phyloP scores from a whole-genome alignment of 345 rosid species.

The Camelina laxa region DNA sequence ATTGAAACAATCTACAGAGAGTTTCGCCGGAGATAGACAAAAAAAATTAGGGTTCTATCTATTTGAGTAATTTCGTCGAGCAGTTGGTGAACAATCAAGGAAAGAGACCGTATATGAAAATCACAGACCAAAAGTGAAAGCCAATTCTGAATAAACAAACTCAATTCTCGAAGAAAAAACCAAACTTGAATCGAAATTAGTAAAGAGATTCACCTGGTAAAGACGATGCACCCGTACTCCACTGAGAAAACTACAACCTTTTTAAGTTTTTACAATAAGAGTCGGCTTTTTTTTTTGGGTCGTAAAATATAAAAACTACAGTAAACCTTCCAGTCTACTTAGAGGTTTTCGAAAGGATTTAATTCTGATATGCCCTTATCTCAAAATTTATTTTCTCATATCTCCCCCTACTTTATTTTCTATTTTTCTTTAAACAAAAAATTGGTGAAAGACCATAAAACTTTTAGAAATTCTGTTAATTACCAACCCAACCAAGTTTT shows the following conservation, averaged over 20 bases:
- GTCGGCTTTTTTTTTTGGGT: background rate
- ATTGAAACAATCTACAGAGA: background rate
- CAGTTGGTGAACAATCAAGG: constrained; percentile 24
- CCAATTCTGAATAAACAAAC: background rate
- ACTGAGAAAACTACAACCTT: background rate
- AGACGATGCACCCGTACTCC: background rate
- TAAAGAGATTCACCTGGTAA: constrained; percentile 31
- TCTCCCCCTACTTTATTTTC: too few species aligned
- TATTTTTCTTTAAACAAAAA: too few species aligned
- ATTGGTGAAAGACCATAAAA: too few species aligned
- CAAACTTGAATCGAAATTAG: background rate
- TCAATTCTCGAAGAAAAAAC: constrained; percentile 2
- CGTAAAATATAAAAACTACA: background rate
- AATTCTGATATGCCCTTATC: too few species aligned
- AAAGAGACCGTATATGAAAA: background rate
- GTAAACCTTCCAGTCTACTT: background rate
- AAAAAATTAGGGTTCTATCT: background rate
- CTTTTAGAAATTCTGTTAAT: too few species aligned
- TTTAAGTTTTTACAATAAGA: background rate
- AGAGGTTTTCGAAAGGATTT: too few species aligned
- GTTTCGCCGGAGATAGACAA: background rate
- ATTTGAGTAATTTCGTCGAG: constrained; percentile 28
- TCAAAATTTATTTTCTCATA: too few species aligned
- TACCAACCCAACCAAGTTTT: too few species aligned
- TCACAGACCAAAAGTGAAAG: background rate